Conservation (phyloP, 2,329 filamentous ascomycete species). For the Thermoascus crustaceus region DNA sequence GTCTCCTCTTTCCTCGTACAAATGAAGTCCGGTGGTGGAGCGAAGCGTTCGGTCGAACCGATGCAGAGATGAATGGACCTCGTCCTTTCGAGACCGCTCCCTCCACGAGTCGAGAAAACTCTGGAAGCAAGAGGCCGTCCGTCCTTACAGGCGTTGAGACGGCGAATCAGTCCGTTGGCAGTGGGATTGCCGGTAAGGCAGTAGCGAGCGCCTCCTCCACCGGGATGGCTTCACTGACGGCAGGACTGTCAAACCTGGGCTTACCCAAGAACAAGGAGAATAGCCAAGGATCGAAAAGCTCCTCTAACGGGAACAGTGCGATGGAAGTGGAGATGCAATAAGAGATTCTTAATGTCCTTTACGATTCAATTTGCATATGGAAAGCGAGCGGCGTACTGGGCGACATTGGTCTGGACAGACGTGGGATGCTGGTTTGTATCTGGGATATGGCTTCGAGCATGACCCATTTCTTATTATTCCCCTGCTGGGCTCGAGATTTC, state of each 20-base stretch:
- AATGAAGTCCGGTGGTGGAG: constrained; percentile 89
- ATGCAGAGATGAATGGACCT: constrained; percentile 84
- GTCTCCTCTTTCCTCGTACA: constrained; percentile 71
- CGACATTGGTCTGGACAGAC: neutral
- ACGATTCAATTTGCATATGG: constrained; percentile 3
- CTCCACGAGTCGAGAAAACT: constrained; percentile 21
- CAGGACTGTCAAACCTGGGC: constrained; percentile 39
- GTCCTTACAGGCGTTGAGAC: constrained; percentile 55
- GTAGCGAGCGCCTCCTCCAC: constrained; percentile 21
- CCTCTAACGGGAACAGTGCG: constrained; percentile 17
- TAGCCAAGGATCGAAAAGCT: constrained; percentile 17
- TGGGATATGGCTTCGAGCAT: neutral
- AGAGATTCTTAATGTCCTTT: constrained; percentile 6
- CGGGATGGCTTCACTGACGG: constrained; percentile 36
- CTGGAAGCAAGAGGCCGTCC: constrained; percentile 35
- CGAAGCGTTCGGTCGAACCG: constrained; percentile 73
- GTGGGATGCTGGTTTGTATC: neutral
- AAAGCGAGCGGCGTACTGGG: constrained; percentile 1
- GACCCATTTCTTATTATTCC: constrained; percentile 1
- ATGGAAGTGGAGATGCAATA: constrained; percentile 47
- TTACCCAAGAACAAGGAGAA: constrained; percentile 28
- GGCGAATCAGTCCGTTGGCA: constrained; percentile 47
- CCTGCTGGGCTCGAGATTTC: neutral
- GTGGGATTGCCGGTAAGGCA: constrained; percentile 24
- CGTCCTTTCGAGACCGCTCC: constrained; percentile 44